Percentiles rank a stretch among this genome's conserved stretches.
phyloP scores from a whole-genome alignment of 331 rosid genomes.

The Quercus phellos region DNA sequence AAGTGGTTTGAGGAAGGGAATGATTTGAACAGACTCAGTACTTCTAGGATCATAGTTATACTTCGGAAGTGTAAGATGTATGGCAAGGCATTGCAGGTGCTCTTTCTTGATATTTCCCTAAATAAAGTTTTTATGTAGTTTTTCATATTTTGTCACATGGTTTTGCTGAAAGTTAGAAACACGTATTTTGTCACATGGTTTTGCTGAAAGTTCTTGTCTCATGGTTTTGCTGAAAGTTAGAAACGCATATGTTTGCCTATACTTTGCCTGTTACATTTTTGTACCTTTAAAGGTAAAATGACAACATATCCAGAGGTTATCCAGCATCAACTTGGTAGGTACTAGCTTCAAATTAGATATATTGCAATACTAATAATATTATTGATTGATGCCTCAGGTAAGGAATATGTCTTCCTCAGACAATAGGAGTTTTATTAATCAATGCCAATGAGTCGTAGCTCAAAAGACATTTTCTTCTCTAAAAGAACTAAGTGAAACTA shows the following conservation, averaged over 20 bases:
- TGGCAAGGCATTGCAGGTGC: constrained; percentile 22
- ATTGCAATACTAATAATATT: no score
- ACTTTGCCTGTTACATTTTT: not conserved
- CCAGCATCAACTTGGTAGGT: not conserved
- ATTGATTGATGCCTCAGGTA: no score
- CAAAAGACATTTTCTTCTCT: no score
- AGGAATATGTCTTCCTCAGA: no score
- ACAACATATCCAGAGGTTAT: not conserved
- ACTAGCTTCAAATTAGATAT: not conserved
- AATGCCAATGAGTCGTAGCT: no score
- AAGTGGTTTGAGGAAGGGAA: constrained; percentile 4
- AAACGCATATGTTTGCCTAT: not conserved
- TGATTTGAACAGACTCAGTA: constrained; percentile 5
- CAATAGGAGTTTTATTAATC: no score
- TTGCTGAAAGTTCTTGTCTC: not conserved
- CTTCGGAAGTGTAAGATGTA: constrained; percentile 9
- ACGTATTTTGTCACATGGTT: not conserved
- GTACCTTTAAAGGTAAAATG: not conserved
- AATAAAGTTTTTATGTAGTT: not conserved
- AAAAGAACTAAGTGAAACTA: no score
- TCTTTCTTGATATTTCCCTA: not conserved
- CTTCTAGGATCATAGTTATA: not conserved
- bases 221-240: not conserved
- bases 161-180: no score
- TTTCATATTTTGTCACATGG: not conserved